Percentiles rank a stretch among this genome's conserved stretches.
phyloP scores from a whole-genome alignment of 2,329 filamentous ascomycete genomes.

The Colletotrichum sp. region DNA sequence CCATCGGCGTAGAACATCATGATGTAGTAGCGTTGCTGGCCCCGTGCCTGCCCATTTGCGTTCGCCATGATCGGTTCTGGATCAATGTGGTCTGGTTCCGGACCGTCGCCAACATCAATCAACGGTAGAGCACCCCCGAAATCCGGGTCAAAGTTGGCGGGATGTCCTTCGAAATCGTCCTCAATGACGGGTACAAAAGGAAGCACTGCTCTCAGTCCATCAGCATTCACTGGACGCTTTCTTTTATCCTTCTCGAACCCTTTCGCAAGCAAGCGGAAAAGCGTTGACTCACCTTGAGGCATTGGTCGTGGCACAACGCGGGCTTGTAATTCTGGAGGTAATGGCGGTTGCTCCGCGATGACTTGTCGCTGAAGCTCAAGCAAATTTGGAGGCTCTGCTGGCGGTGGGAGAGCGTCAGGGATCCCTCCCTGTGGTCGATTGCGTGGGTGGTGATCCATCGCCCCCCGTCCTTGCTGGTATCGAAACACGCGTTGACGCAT shows the following conservation, averaged over 20 bases:
- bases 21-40: neutral
- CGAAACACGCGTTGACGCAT: neutral
- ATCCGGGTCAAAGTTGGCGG: neutral
- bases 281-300: neutral
- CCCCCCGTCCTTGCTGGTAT: neutral
- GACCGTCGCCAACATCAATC: neutral
- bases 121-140: neutral
- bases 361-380: neutral
- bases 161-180: neutral
- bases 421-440: neutral
- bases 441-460: neutral
- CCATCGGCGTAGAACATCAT: slow-evolving; percentile 8
- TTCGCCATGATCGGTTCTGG: neutral
- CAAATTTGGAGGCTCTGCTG: neutral
- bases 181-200: neutral
- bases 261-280: neutral
- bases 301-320: neutral
- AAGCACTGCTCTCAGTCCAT: neutral
- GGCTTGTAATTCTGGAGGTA: neutral
- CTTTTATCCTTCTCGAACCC: neutral
- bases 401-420: neutral
- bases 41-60: neutral
- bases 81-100: neutral
- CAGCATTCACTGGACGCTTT: neutral
- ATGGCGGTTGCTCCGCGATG: neutral